Conservation (phyloP, 306 rosid genomes). For the Vigna reflexopilosa region DNA sequence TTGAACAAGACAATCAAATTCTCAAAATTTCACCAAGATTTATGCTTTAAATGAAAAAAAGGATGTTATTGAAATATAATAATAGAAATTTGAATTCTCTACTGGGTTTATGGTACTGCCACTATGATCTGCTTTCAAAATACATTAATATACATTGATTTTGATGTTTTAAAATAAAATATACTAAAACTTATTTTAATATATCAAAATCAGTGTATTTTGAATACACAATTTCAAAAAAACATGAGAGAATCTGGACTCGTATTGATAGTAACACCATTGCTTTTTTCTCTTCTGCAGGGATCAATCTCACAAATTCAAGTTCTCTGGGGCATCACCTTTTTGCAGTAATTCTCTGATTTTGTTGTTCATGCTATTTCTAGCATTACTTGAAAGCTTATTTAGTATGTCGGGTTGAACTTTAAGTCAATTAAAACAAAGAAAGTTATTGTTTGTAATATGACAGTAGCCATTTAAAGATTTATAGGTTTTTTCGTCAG, state of each 20-base stretch:
- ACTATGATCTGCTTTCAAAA: too few species aligned
- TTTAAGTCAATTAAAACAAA: slow-evolving; percentile 17
- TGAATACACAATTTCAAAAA: too few species aligned
- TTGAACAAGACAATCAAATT: not conserved
- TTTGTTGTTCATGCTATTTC: slow-evolving; percentile 50
- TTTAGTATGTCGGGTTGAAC: slow-evolving; percentile 43
- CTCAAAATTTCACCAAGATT: not conserved
- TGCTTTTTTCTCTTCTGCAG: slow-evolving; percentile 59
- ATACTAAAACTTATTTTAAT: too few species aligned
- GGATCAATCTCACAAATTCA: slow-evolving; percentile 83
- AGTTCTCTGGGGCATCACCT: slow-evolving; percentile 63
- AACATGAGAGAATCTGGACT: too few species aligned
- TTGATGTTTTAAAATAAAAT: too few species aligned
- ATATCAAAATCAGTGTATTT: too few species aligned
- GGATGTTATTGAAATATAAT: slow-evolving; percentile 10
- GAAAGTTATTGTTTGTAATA: slow-evolving; percentile 35
- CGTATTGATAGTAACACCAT: not conserved
- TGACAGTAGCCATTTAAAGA: slow-evolving; percentile 17
- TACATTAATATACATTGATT: too few species aligned
- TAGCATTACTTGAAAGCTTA: slow-evolving; percentile 49
- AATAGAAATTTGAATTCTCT: too few species aligned
- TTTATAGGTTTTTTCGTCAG: slow-evolving; percentile 16
- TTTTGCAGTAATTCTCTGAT: slow-evolving; percentile 38
- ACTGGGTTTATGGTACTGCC: too few species aligned
- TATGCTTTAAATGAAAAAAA: not conserved